Base-by-base conservation (phyloP, 1,284 basidiomycete genomes). In the Microbotryum scabiosae region DNA sequence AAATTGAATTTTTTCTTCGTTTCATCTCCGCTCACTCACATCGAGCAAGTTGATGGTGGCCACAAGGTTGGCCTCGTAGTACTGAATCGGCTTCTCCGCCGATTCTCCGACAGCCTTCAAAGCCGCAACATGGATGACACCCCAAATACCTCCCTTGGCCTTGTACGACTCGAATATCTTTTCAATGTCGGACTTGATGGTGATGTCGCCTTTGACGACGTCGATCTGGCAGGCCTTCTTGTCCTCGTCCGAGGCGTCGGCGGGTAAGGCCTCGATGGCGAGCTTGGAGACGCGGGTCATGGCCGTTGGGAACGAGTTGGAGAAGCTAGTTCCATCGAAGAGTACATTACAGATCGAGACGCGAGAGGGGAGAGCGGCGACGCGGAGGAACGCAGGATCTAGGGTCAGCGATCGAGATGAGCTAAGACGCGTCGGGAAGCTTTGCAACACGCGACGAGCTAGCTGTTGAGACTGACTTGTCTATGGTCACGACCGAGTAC, bases 71-170 rank as follows among this genome's bases (percentile, higher is more conserved):
- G 92, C 92, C 68, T 82, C 79, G 75, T 97, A 97, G 78, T 97
- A 97, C 18, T 85, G 83, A 73, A 98, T 78, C 16, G 96, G 96
- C 62, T 91, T 86, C 77, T 97, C 89, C 28, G 86, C 86, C n/a
- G 89, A 92, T 77, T 99, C 96, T 56, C 96, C 96, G 30, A 98
- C 96, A 18, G 94, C 92, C 79, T 98, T 98, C 80, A 91, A 87
- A 4, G 96, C 96, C 25, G 94, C 96, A 62, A 97, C 84, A 75
- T 98, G 96, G 64, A 99, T 82, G 52, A 97, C 90, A 61, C 91
- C 94, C 88, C 90, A 97, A 70, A 98, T 90, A n/a, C 90, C 90
- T 47, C 89, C 88, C 71, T 88, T 86, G 67, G 84, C 85, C 57
- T 76, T 73, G 66, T 72, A 73, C 65, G 66, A 69, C 64, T 67